These are phyloP conservation scores for Limnanthes douglasii DNA, from an alignment of 345 rosid species.

Conservation along the genomic window DNA sequence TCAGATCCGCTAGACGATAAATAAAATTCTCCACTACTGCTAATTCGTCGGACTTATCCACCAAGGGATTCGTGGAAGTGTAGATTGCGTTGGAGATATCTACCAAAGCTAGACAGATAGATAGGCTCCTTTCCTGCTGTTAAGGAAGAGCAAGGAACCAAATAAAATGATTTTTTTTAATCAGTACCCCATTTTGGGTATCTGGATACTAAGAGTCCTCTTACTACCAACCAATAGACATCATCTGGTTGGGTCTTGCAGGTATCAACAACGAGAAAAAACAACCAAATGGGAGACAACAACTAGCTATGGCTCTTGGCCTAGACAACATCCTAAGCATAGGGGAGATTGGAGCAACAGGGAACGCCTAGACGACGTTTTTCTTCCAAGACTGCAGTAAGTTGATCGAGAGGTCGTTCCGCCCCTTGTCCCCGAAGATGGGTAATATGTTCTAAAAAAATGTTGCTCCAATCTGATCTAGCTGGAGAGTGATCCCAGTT, in stretches of 20 bases:
- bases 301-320: slow-evolving; percentile 11
- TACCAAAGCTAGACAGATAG: slow-evolving; percentile 6
- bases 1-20: background rate
- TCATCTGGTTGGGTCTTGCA: slow-evolving; percentile 7
- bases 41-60: slow-evolving; percentile 5
- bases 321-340: slow-evolving; percentile 7
- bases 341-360: slow-evolving; percentile 1
- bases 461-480: no score
- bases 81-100: no score
- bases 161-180: background rate
- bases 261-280: no score
- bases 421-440: background rate
- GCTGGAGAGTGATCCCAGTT: no score
- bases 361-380: background rate
- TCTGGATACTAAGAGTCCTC: slow-evolving; percentile 2
- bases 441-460: background rate
- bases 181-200: slow-evolving; percentile 3
- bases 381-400: background rate
- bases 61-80: slow-evolving; percentile 3
- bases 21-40: background rate
- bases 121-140: slow-evolving; percentile 5
- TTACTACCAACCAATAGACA: slow-evolving; percentile 5
- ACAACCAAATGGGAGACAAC: slow-evolving; percentile 2
- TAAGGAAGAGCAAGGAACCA: slow-evolving; percentile 1
- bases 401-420: background rate